phyloP scores from a whole-genome alignment of 768 basidiomycete genomes.

The Saitozyma podzolica region DNA sequence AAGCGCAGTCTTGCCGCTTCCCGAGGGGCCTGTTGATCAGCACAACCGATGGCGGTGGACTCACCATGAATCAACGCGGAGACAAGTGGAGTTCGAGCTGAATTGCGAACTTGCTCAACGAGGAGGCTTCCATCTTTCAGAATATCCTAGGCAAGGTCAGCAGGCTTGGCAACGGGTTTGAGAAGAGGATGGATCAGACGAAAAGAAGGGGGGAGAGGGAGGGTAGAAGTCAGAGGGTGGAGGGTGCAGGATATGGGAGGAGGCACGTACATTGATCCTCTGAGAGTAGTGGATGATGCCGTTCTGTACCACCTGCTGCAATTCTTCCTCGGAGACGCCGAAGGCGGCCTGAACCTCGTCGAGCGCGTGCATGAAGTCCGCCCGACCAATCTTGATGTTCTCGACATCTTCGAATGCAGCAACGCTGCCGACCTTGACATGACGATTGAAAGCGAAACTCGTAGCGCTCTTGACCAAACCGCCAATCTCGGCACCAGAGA shows the following conservation, averaged over 20 bases:
- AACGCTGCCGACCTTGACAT: constrained; percentile 96
- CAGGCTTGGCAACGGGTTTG: not conserved
- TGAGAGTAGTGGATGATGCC: constrained; percentile 87
- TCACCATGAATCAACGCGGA: constrained; percentile 77
- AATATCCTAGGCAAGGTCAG: constrained; percentile 63
- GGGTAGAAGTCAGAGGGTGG: constrained; percentile 1
- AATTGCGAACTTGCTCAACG: constrained; percentile 89
- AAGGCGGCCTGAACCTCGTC: constrained; percentile 95
- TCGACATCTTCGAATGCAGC: constrained; percentile 97
- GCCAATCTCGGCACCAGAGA: constrained; percentile 92
- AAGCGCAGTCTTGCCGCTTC: constrained; percentile 90
- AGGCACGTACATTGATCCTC: constrained; percentile 68
- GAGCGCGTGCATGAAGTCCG: constrained; percentile 84
- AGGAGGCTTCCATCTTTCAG: constrained; percentile 81
- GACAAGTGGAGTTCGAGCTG: constrained; percentile 86
- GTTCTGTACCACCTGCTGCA: constrained; percentile 85
- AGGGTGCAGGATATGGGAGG: not conserved
- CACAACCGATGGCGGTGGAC: constrained; percentile 3
- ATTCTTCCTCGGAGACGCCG: constrained; percentile 95
- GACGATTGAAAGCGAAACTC: constrained; percentile 94
- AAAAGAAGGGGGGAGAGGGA: too few species aligned
- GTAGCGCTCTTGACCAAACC: constrained; percentile 97
- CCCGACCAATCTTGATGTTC: constrained; percentile 78
- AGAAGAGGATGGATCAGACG: too few species aligned
- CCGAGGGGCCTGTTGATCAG: constrained; percentile 63